phyloP scores from a whole-genome alignment of 176 grass and related monocot species.

The Pontederia crassipes region DNA sequence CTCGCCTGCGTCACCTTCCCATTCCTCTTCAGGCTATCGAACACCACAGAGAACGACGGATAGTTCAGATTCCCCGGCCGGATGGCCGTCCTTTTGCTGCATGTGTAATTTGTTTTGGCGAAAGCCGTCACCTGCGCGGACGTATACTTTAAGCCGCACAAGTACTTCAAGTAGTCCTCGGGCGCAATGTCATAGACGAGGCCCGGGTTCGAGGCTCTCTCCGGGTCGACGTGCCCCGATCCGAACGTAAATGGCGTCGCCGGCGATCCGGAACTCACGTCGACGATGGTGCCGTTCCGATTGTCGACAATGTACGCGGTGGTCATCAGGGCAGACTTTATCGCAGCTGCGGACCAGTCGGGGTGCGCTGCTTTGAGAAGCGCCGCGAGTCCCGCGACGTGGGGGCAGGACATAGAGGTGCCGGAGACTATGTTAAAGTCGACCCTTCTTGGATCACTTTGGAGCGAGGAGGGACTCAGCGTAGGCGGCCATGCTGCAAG shows the following conservation, averaged over 20 bases:
- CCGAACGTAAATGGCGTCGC: slow-evolving; percentile 7
- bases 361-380: slow-evolving; percentile 2
- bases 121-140: neutral
- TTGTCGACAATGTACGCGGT: neutral
- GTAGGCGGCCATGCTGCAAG: slow-evolving; percentile 13
- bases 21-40: neutral
- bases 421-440: slow-evolving; percentile 22
- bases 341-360: slow-evolving; percentile 7
- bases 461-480: neutral
- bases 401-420: slow-evolving; percentile 22
- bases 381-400: slow-evolving; percentile 8
- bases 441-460: slow-evolving; percentile 2
- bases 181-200: slow-evolving; percentile 16
- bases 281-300: neutral
- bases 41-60: slow-evolving; percentile 5
- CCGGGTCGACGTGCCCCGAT: slow-evolving; percentile 10
- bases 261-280: neutral
- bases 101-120: neutral
- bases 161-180: slow-evolving; percentile 3
- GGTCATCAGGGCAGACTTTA: slow-evolving; percentile 23
- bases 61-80: slow-evolving; percentile 1
- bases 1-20: slow-evolving; percentile 13
- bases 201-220: slow-evolving; percentile 4
- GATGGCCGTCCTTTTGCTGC: neutral
- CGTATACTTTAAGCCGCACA: slow-evolving; percentile 15